Base-by-base conservation (phyloP, 805 yeast species). In the Saccharomycopsis oosterbeekiorum region DNA sequence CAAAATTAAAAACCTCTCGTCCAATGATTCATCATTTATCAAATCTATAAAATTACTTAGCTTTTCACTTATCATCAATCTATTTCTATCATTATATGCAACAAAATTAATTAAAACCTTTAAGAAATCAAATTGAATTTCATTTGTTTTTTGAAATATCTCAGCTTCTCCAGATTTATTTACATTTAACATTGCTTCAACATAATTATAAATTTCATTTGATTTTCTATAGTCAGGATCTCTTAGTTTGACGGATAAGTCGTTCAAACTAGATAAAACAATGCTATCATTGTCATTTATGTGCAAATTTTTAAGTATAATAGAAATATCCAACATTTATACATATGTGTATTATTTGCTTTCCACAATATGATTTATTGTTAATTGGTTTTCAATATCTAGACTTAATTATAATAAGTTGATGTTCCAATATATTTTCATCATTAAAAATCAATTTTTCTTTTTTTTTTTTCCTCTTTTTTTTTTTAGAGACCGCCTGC, bases 91-190 rank as follows among this genome's bases (percentile, higher is more conserved):
- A 56, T 58, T 61, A 29, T 63, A 47, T 8, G 64, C 65, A 10
- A 61, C 60, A 21, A 51, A 59, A 29, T 63, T 63, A 2, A 63
- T 56, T 4, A 63, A 26, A 50, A 63, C 65, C 15, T 62, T 55
- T 11, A 60, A 41, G 21, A 63, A 56, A 21, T 61, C 61, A 37
- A 60, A 43, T 24, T 21, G n/a, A 47, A 47, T 12, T 4, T 26
- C 10, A 12, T 9, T 24, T 10, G 53, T 8, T 14, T 47, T 47
- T 4, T 21, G 24, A 15, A 2, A 2, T 47, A 47, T 21, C n/a
- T 24, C n/a, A 21, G 34, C 19, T 11, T 8, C 15, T 4, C n/a
- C 34, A 9, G 34, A 4, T 21, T 26, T 10, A 21, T 47, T 15
- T 8, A 12, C 10, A 21, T 15, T 47, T 26, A 47, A 47, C 26